Base-by-base conservation (phyloP, 2,329 filamentous ascomycete genomes). In the Lachnellula suecica region DNA sequence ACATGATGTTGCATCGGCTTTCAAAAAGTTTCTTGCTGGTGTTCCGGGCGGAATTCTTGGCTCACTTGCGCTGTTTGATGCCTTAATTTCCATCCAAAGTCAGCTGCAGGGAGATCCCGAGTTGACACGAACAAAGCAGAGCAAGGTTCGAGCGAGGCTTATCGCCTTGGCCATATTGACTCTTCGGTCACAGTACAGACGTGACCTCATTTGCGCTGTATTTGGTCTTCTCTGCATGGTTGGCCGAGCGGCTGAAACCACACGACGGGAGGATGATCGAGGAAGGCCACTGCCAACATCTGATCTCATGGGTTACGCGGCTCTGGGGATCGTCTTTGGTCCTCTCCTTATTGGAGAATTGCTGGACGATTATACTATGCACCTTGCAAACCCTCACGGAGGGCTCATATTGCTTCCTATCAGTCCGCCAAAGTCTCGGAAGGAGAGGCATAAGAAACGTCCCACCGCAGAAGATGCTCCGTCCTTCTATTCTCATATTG, bases 11-110 rank as follows among this genome's bases (percentile, higher is more conserved):
- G 84, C 84, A 2, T 84, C 83, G 2, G 76, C 81, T 0, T 87
- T 89, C 68, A 88, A 88, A 61, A 78, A 76, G 11, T 72, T 89
- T n/a, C 70, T 89, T 1, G 75, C 78, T 0, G 79, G 80, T 1
- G 66, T 89, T 0, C 84, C 84, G 0, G 84, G 84, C 0, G 85
- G 85, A 0, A 83, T 89, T 37, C 70, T 89, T 1, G 85, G 85
- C 4, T 84, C 82, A 0, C 62, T 86, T 13, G 66, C 74, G 1
- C 65, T 87, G 0, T 86, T 88, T 49, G 82, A 87, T 54, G 78
- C 81, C 0, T 65, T 89, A 11, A 77, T 86, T 9, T 78, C 79
- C 10, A 82, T 88, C 15, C 75, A 84, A 52, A 79, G 74, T 17
- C 79, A 83, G 51, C 67, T 85, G 10, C 71, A 76, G 50, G 71